Base-by-base conservation (phyloP, 768 basidiomycete genomes). In the Collybiopsis confluens region DNA sequence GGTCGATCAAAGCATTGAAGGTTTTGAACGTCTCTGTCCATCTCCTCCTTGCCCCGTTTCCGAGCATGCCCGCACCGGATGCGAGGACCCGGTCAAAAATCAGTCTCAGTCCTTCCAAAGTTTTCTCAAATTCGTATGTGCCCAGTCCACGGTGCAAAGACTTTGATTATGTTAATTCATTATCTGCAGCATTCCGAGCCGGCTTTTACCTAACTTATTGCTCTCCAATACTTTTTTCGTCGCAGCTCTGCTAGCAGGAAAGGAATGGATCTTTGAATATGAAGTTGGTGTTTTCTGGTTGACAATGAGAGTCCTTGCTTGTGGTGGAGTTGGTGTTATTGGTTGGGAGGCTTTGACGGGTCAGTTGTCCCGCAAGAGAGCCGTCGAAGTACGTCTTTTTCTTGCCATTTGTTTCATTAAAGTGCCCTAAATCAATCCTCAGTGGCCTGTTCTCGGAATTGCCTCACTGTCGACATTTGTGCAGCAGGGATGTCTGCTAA, bases 241-340 rank as follows among this genome's bases (percentile, higher is more conserved):
- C 30, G 66, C 83, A 18, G 75, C 83, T 4, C 68, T 86, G 33
- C 78, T 83, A 66, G 76, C 81, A 5, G 75, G 80, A 46, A 88
- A 87, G 69, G 85, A 83, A 60, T 80, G 81, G 72, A 67, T 90
- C 6, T 68, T 91, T 44, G 73, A 80, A 16, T 77, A 78, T 36
- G 84, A 88, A 64, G 79, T 85, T 20, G 84, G 85, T 6, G 78
- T 86, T 8, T 85, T 90, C 62, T 91, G 88, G 90, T 73, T 89
- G 13, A 73, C 86, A 30, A 83, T 90, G 71, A 73, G 87, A 57
- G 76, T 89, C 45, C 71, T 91, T 49, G 86, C 85, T 2, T 81
- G 83, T 59, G 86, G 82, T n/a, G 85, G 80, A n/a, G 61, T 88
- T 50, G 83, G 80, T 18, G 76, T 81, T 40, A 59, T 88, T 42